Conservation (phyloP, 768 basidiomycete species). For the Lactarius tabidus region DNA sequence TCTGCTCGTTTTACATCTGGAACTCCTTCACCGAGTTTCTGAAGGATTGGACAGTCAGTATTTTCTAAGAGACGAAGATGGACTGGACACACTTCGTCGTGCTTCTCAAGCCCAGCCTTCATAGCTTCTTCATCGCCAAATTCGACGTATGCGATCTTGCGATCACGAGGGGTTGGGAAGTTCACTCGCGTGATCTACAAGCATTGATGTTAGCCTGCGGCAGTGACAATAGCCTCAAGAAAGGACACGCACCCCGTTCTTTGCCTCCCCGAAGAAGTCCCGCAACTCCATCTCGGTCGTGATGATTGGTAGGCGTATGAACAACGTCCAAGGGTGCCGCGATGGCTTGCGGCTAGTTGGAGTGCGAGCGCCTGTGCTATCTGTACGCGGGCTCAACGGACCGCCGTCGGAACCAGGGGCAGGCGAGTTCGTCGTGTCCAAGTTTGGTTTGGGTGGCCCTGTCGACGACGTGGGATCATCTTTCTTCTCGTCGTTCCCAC, state of each 20-base stretch:
- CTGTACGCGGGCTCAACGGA: conserved; percentile 42
- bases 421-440: conserved; percentile 16
- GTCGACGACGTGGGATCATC: conserved; percentile 30
- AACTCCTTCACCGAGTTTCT: conserved; percentile 66
- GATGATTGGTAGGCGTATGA: conserved; percentile 59
- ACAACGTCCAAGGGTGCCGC: conserved; percentile 81
- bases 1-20: conserved; percentile 74
- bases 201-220: background rate
- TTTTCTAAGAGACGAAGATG: conserved; percentile 7
- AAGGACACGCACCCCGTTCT: conserved; percentile 51
- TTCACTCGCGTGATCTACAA: conserved; percentile 64
- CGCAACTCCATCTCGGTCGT: conserved; percentile 62
- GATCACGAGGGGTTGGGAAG: conserved; percentile 49
- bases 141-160: conserved; percentile 77
- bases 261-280: conserved; percentile 73
- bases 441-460: conserved; percentile 33
- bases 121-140: conserved; percentile 86
- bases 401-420: conserved; percentile 37
- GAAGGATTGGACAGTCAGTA: conserved; percentile 11
- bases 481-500: conserved; percentile 34
- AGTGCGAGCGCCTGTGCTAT: conserved; percentile 63
- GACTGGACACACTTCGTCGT: conserved; percentile 53
- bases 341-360: conserved; percentile 61
- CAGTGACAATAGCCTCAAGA: background rate
- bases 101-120: conserved; percentile 72